Conservation (phyloP, 495 filamentous ascomycete genomes). For the Chaetomium tenue region DNA sequence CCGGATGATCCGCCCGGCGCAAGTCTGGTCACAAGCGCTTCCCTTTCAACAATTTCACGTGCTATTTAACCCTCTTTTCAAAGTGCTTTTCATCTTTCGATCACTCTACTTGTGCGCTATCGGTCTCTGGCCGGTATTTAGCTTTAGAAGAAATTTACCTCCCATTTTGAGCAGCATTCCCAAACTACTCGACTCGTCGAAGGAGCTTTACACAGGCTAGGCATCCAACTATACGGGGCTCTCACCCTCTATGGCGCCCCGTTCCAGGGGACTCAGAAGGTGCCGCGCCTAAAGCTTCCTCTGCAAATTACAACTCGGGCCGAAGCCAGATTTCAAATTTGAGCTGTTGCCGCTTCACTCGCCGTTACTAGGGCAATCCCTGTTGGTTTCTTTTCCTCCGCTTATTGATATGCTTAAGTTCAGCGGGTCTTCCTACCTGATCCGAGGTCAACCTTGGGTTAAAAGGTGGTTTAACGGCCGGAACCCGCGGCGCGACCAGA, state of each 20-base stretch:
- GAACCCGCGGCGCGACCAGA: slow-evolving; percentile 3
- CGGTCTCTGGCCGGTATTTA: slow-evolving; percentile 70
- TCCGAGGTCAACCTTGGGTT: slow-evolving; percentile 57
- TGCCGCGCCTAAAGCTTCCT: slow-evolving; percentile 58
- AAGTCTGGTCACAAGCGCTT: slow-evolving; percentile 52
- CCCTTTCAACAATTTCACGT: slow-evolving; percentile 71
- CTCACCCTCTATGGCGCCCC: slow-evolving; percentile 62
- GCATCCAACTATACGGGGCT: slow-evolving; percentile 32
- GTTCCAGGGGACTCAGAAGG: slow-evolving; percentile 62
- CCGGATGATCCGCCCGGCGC: slow-evolving; percentile 52
- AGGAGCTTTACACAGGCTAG: slow-evolving; percentile 57
- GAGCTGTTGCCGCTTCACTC: slow-evolving; percentile 70
- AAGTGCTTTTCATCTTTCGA: slow-evolving; percentile 72
- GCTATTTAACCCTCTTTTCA: slow-evolving; percentile 72
- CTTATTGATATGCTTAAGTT: slow-evolving; percentile 79
- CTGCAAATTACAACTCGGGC: slow-evolving; percentile 67
- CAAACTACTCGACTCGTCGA: slow-evolving; percentile 69
- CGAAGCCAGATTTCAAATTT: slow-evolving; percentile 67
- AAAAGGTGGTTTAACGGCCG: slow-evolving; percentile 3
- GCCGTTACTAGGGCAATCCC: slow-evolving; percentile 68
- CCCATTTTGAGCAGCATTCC: slow-evolving; percentile 70
- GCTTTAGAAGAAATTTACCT: slow-evolving; percentile 72
- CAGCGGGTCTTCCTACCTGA: slow-evolving; percentile 68
- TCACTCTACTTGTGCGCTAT: slow-evolving; percentile 74
- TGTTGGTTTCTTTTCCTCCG: slow-evolving; percentile 73